Percentiles rank a stretch among this genome's conserved stretches.
These are phyloP conservation scores for Lasiodiplodia gonubiensis DNA, from an alignment of 2,329 filamentous ascomycete species.

Conservation along the genomic window DNA sequence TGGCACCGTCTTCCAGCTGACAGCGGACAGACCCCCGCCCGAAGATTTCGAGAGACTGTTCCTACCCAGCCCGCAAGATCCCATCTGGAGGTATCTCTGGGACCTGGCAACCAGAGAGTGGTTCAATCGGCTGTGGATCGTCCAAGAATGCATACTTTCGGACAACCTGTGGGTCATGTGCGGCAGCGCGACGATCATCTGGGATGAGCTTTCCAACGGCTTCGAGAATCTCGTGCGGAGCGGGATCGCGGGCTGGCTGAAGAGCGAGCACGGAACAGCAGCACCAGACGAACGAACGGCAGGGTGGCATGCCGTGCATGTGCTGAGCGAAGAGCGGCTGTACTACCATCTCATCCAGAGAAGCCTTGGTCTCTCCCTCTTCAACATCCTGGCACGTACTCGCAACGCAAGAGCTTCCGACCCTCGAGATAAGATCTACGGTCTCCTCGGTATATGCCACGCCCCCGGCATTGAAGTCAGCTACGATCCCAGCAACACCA, in stretches of 20 bases:
- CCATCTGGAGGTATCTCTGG: constrained; percentile 33
- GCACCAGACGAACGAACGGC: not conserved
- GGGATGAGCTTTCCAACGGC: constrained; percentile 37
- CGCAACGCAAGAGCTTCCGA: constrained; percentile 35
- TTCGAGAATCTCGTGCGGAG: constrained; percentile 30
- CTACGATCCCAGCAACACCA: constrained; percentile 30
- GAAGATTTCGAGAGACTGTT: constrained; percentile 34
- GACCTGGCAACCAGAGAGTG: constrained; percentile 34
- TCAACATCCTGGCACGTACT: constrained; percentile 32
- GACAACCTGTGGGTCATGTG: constrained; percentile 33
- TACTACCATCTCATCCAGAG: constrained; percentile 1
- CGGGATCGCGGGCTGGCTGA: constrained; percentile 31
- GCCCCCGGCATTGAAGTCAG: constrained; percentile 30
- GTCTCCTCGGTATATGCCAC: constrained; percentile 34
- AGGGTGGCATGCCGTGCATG: constrained; percentile 23
- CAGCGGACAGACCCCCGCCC: constrained; percentile 30
- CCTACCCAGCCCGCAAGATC: constrained; percentile 31
- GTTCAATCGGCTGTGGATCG: constrained; percentile 37
- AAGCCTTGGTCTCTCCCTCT: not conserved
- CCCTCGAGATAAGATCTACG: constrained; percentile 38
- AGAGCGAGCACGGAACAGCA: constrained; percentile 15
- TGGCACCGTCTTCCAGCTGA: constrained; percentile 31
- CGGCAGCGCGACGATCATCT: constrained; percentile 32
- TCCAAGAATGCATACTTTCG: constrained; percentile 37
- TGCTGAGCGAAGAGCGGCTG: constrained; percentile 31